These are phyloP conservation scores for Microsporum audouinii DNA, from an alignment of 2,329 filamentous ascomycete species.

Conservation along the genomic window DNA sequence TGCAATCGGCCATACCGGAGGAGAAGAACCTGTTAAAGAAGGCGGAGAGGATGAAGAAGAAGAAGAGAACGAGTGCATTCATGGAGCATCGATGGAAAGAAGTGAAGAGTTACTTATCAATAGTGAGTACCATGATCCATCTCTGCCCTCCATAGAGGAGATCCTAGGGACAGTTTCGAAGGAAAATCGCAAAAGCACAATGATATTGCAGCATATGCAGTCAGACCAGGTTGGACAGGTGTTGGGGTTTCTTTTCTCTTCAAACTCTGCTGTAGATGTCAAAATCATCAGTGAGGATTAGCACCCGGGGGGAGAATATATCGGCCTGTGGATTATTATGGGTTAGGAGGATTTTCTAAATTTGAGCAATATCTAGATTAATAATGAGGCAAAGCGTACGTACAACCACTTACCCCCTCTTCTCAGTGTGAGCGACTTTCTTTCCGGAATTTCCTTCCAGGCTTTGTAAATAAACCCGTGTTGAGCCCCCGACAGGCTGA, in stretches of 20 bases:
- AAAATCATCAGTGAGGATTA: conserved; percentile 2
- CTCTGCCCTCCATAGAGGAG: background rate
- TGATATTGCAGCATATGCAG: conserved; percentile 5
- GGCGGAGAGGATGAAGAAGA: background rate
- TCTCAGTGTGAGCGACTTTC: background rate
- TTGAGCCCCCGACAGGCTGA: no score
- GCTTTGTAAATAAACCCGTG: no score
- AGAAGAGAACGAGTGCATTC: background rate
- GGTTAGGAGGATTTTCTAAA: background rate
- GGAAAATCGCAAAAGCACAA: conserved; percentile 1
- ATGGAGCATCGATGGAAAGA: background rate
- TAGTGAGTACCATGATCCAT: background rate
- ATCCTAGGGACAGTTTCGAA: background rate
- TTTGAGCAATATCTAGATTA: background rate
- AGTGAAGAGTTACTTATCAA: background rate
- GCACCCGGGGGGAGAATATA: background rate
- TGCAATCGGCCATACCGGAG: background rate
- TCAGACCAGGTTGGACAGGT: conserved; percentile 3
- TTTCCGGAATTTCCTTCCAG: no score
- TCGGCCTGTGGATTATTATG: background rate
- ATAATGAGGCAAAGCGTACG: background rate
- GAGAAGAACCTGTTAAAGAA: background rate
- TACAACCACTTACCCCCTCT: background rate
- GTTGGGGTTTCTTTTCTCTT: background rate
- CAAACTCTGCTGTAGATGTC: background rate